Percentiles rank a stretch among this genome's conserved stretches.
Conservation (phyloP, 805 yeast species). For the Kazachstania africana region DNA sequence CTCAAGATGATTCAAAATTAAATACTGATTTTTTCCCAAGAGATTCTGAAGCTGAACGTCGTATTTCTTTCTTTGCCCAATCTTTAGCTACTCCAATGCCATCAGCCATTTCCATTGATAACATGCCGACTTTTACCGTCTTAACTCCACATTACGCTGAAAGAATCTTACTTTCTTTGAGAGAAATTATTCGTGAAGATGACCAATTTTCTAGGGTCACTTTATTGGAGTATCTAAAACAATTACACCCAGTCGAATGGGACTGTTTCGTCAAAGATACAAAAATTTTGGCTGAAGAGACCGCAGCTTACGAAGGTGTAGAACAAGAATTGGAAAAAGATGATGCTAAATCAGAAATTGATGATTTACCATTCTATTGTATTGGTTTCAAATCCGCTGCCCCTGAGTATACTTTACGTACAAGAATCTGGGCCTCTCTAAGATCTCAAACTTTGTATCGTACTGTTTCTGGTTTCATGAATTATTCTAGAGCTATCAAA, state of each 20-base stretch:
- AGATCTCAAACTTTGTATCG: constrained; percentile 94
- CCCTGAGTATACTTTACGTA: constrained; percentile 90
- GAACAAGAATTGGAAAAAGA: constrained; percentile 46
- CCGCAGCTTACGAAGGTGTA: constrained; percentile 52
- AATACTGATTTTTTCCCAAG: constrained; percentile 96
- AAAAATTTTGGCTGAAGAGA: constrained; percentile 87
- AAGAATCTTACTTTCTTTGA: constrained; percentile 79
- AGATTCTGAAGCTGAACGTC: constrained; percentile 97
- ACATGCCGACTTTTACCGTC: constrained; percentile 98
- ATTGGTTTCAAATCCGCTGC: constrained; percentile 97
- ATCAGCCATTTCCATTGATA: constrained; percentile 97
- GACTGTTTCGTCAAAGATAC: constrained; percentile 95
- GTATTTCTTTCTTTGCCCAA: constrained; percentile 98
- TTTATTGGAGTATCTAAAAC: constrained; percentile 84
- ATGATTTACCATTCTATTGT: constrained; percentile 87
- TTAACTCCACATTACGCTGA: constrained; percentile 94
- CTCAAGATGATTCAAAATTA: constrained; percentile 90
- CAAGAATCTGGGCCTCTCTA: constrained; percentile 97
- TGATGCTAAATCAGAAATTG: constrained; percentile 70
- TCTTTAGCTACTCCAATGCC: constrained; percentile 97
- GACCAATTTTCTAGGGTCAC: constrained; percentile 94
- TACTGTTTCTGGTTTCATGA: constrained; percentile 97
- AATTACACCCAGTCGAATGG: constrained; percentile 95
- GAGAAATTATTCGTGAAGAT: constrained; percentile 94
- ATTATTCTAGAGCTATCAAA: constrained; percentile 92